phyloP scores from a whole-genome alignment of 2,329 filamentous ascomycete species.

The Epichloe festucae region DNA sequence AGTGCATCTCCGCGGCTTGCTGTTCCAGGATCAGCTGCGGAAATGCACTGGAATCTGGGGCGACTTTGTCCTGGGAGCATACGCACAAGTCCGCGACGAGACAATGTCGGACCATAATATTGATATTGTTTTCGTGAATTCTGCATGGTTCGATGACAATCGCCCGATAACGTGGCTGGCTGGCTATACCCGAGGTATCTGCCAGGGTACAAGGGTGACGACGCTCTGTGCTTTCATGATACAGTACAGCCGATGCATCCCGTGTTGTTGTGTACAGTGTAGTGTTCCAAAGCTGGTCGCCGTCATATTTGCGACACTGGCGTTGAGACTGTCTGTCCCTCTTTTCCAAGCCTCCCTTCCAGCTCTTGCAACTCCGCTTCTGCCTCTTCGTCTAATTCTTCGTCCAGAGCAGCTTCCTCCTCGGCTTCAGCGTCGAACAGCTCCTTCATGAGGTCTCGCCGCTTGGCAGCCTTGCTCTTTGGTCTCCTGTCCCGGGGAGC shows the following conservation, averaged over 20 bases:
- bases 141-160: too few relatives aligned
- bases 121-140: too few relatives aligned
- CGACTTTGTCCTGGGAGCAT: too few relatives aligned
- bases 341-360: neutral
- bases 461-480: conserved; percentile 27
- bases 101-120: too few relatives aligned
- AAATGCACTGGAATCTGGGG: too few relatives aligned
- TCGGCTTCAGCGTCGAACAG: conserved; percentile 22
- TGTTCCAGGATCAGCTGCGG: too few relatives aligned
- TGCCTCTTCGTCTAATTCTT: conserved; percentile 20
- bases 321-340: neutral
- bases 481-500: conserved; percentile 24
- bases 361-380: conserved; percentile 13
- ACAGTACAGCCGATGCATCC: neutral
- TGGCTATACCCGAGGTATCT: too few relatives aligned
- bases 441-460: conserved; percentile 28
- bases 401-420: conserved; percentile 17
- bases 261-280: neutral
- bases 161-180: too few relatives aligned
- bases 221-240: neutral
- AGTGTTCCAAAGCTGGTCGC: neutral
- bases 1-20: neutral
- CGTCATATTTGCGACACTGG: neutral
- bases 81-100: too few relatives aligned
- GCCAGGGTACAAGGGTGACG: too few relatives aligned